A percentile compares a stretch with the other conserved stretches of the same genome.
Evolutionary conservation across 306 rosid species (phyloP).

Genomic region (Clitoria ternatea): DNA sequence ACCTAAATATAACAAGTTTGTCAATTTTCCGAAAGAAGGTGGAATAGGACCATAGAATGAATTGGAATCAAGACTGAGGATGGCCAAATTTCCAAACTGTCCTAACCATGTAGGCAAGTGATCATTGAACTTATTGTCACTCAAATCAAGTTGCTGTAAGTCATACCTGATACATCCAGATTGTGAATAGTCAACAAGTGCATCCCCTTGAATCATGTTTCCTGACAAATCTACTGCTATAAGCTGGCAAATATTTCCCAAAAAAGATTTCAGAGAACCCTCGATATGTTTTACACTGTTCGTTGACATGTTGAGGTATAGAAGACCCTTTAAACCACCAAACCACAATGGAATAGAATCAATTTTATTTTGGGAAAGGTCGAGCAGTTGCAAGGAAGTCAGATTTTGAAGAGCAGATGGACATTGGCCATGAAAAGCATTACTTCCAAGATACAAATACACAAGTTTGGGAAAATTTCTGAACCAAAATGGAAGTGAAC

Average conservation of each 20-base stretch:
- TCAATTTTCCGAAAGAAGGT: neutral
- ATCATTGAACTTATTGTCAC: neutral
- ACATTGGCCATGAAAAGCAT: neutral
- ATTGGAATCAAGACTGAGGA: neutral
- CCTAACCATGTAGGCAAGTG: constrained; percentile 3
- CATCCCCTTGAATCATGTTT: neutral
- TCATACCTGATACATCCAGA: neutral
- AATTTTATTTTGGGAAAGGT: neutral
- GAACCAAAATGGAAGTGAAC: neutral
- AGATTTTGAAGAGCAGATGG: neutral
- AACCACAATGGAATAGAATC: neutral
- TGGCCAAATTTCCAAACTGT: neutral
- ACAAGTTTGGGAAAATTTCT: neutral
- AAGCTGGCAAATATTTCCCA: neutral
- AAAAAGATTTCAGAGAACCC: neutral
- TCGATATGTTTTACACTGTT: neutral
- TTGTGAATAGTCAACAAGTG: neutral
- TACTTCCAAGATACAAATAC: neutral
- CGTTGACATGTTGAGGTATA: neutral
- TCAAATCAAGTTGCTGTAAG: neutral
- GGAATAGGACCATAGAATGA: neutral
- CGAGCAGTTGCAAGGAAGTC: too few species aligned
- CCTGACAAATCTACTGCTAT: neutral
- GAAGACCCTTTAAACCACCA: neutral
- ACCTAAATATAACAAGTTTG: too few species aligned